phyloP scores from a whole-genome alignment of 139 green algal species.

The Chlorella sp. region DNA sequence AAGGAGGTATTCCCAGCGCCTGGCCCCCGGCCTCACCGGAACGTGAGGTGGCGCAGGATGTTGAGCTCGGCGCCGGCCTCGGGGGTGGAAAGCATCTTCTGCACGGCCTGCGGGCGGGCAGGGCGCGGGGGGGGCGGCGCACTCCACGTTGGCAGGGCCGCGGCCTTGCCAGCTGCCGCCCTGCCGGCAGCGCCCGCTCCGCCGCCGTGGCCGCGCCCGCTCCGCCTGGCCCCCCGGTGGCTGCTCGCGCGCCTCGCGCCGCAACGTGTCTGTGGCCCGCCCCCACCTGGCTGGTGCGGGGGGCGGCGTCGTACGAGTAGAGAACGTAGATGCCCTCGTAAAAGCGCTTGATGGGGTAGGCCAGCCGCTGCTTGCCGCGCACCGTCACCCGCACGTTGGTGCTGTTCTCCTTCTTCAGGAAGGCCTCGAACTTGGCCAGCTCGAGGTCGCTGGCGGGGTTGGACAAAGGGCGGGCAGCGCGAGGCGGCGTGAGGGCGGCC shows the following conservation, averaged over 20 bases:
- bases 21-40: too few species aligned
- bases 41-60: slow-evolving; percentile 71
- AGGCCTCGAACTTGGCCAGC: slow-evolving; percentile 91
- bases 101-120: too few species aligned
- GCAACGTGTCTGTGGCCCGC: too few species aligned
- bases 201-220: too few species aligned
- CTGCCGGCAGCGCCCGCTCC: too few species aligned
- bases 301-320: slow-evolving; percentile 75
- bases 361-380: slow-evolving; percentile 62
- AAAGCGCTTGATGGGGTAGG: slow-evolving; percentile 88
- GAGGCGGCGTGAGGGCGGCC: too few species aligned
- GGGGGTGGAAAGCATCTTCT: slow-evolving; percentile 83
- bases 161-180: too few species aligned
- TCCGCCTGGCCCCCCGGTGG: too few species aligned
- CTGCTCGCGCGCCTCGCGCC: too few species aligned
- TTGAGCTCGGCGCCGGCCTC: slow-evolving; percentile 75
- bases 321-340: slow-evolving; percentile 90
- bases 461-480: neutral
- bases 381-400: slow-evolving; percentile 73
- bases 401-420: slow-evolving; percentile 80
- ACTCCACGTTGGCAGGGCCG: too few species aligned
- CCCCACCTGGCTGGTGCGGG: slow-evolving; percentile 55
- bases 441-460: slow-evolving; percentile 80
- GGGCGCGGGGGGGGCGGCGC: too few species aligned
- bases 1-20: too few species aligned